Evolutionary conservation across 2,329 filamentous ascomycete genomes (phyloP), one percentile per base, ranked within the genome.

Genomic region (Ophiostoma triangulosporum): DNA sequence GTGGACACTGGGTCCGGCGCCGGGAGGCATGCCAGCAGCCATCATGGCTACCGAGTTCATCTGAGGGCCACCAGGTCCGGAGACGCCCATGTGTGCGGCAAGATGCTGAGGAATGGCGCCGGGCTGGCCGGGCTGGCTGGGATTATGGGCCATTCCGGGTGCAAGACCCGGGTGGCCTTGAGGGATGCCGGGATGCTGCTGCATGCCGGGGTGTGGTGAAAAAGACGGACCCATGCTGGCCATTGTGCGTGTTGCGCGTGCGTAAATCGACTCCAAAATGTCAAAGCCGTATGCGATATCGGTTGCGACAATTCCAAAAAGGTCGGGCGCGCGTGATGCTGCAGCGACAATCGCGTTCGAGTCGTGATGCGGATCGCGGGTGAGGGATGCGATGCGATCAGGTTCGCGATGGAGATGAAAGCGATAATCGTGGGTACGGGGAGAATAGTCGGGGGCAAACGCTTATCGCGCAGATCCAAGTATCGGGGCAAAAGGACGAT

Each of bases 1-100:
- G 68, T 88, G 84, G 56, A 78, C 76, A 67, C 80, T 84, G 55
- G 78, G 78, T 52, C 70, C 72, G 52, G 73, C 75, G 57, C 83
- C 80, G 29, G 83, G 83, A 58, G 84, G 84, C 80, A 90, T 87
- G 55, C 78, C 82, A 59, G 24, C 78, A 59, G 31, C 78, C 84
- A 90, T 88, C 75, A 89, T 78, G 54, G 81, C 77, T 27, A 77
- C 78, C 62, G 86, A 83, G 64, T 81, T 86, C 59, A 87, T 82
- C 64, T 86, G 84, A 57, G 77, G 79, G 60, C 80, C 81, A 22
- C 80, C 81, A 20, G 85, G 83, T 33, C 79, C 84, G 55, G 85
- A 86, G 27, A 84, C 84, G 57, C 78, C 81, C 71, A 86, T 85
- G 61, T 86, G 83, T 20, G 68, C 70, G 33, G 68, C 69, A 61